These are phyloP conservation scores for Ceratobasidium papillatum DNA, from an alignment of 1,284 basidiomycete species.

Conservation along the genomic window DNA sequence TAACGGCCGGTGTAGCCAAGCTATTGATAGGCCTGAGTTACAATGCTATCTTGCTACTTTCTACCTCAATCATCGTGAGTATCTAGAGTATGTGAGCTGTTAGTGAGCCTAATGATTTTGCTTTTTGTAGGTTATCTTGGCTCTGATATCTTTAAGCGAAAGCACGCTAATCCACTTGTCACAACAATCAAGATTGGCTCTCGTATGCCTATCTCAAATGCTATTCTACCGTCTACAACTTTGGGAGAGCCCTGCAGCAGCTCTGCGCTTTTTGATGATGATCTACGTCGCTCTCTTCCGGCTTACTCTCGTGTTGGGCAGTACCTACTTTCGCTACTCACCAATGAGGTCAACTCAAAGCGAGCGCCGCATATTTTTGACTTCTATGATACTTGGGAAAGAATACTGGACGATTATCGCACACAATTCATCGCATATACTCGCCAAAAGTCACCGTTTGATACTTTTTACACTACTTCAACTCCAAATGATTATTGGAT, in stretches of 20 bases:
- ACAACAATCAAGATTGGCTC: neutral
- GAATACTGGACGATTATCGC: neutral
- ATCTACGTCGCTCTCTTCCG: neutral
- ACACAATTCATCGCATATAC: neutral
- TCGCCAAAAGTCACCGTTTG: conserved; percentile 12
- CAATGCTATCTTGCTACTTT: conserved; percentile 36
- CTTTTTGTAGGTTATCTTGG: neutral
- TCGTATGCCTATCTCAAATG: too few relatives aligned
- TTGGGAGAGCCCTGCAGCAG: too few relatives aligned
- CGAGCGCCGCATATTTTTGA: too few relatives aligned
- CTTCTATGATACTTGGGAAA: too few relatives aligned
- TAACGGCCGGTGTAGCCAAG: conserved; percentile 14
- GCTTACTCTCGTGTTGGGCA: conserved; percentile 13
- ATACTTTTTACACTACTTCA: neutral
- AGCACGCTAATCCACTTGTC: neutral
- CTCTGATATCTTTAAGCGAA: neutral
- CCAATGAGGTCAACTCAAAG: conserved; percentile 9
- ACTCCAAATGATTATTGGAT: conserved; percentile 19
- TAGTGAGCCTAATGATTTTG: neutral
- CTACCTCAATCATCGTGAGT: conserved; percentile 34
- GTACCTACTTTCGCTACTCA: neutral
- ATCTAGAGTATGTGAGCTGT: neutral
- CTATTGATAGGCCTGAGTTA: neutral
- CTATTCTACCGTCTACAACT: too few relatives aligned
- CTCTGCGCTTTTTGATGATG: neutral